Conservation (phyloP, 805 yeast genomes). For the Alloascoidea africana region DNA sequence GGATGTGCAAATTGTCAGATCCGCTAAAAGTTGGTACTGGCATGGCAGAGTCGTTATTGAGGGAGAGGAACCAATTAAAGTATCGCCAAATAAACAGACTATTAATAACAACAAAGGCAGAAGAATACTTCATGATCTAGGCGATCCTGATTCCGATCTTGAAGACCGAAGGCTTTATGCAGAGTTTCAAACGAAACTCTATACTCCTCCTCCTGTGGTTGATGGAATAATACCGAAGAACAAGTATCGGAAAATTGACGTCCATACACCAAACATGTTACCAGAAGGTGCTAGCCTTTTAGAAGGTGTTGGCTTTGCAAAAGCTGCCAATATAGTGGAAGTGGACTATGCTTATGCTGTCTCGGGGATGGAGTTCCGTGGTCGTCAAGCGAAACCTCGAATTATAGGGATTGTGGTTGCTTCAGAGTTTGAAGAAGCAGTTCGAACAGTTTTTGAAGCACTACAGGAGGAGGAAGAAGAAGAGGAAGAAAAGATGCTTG, state of each 20-base stretch:
- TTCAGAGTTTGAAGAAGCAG: conserved; percentile 41
- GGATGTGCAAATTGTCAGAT: conserved; percentile 45
- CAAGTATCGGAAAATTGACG: conserved; percentile 71
- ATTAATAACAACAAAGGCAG: conserved; percentile 4
- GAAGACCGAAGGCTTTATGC: conserved; percentile 51
- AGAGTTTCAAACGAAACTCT: conserved; percentile 61
- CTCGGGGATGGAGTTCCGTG: conserved; percentile 65
- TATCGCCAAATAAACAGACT: not conserved
- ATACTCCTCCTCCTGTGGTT: conserved; percentile 45
- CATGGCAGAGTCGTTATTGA: conserved; percentile 59
- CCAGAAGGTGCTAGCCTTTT: conserved; percentile 67
- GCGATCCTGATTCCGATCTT: conserved; percentile 19
- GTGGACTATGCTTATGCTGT: conserved; percentile 83
- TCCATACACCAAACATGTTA: conserved; percentile 65
- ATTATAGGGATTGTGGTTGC: conserved; percentile 70
- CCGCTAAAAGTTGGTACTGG: conserved; percentile 80
- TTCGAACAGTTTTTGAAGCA: conserved; percentile 32
- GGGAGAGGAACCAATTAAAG: conserved; percentile 53
- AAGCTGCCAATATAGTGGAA: conserved; percentile 56
- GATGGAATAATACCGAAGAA: conserved; percentile 63
- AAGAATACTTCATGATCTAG: conserved; percentile 10
- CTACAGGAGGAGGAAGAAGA: conserved; percentile 33
- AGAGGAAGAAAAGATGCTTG: conserved; percentile 25
- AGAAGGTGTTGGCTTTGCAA: conserved; percentile 34
- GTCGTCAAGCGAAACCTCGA: conserved; percentile 39